Conservation (phyloP, 495 filamentous ascomycete species). For the Friedmanniomyces endolithicus region DNA sequence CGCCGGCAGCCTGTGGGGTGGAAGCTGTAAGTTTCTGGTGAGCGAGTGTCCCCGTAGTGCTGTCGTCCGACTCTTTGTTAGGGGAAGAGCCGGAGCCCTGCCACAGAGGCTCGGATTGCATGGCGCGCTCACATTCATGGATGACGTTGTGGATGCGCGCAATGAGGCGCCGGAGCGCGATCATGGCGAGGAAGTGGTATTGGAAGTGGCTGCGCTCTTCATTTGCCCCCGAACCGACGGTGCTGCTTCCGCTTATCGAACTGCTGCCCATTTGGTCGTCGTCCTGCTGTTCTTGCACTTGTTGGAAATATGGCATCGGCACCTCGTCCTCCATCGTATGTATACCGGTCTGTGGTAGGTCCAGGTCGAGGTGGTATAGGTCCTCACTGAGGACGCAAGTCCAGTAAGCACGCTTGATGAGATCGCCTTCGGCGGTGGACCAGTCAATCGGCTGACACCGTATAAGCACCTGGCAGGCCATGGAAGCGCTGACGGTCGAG, state of each 20-base stretch:
- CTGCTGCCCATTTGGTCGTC: not conserved
- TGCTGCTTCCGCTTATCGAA: not conserved
- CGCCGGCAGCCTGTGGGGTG: constrained; percentile 6
- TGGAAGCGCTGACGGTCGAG: constrained; percentile 39
- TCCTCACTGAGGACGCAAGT: constrained; percentile 48
- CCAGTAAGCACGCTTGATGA: constrained; percentile 47
- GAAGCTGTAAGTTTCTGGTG: constrained; percentile 1
- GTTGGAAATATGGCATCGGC: constrained; percentile 40
- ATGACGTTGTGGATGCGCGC: constrained; percentile 39
- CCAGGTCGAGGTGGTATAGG: constrained; percentile 42
- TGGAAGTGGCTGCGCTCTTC: constrained; percentile 33
- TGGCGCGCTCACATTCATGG: constrained; percentile 34
- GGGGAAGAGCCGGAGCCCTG: not conserved
- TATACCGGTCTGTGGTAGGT: constrained; percentile 42
- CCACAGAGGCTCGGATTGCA: constrained; percentile 11
- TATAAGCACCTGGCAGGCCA: constrained; percentile 41
- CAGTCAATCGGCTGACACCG: constrained; percentile 40
- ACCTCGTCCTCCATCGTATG: constrained; percentile 38
- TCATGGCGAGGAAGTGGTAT: constrained; percentile 45
- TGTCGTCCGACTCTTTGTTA: not conserved
- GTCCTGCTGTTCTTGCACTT: constrained; percentile 32
- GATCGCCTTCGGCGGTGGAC: constrained; percentile 36
- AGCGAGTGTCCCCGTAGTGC: not conserved
- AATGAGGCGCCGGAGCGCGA: constrained; percentile 42
- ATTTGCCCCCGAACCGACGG: not conserved